Evolutionary conservation across 176 grass and related monocot genomes (phyloP).

Genomic region (Paspalum notatum): DNA sequence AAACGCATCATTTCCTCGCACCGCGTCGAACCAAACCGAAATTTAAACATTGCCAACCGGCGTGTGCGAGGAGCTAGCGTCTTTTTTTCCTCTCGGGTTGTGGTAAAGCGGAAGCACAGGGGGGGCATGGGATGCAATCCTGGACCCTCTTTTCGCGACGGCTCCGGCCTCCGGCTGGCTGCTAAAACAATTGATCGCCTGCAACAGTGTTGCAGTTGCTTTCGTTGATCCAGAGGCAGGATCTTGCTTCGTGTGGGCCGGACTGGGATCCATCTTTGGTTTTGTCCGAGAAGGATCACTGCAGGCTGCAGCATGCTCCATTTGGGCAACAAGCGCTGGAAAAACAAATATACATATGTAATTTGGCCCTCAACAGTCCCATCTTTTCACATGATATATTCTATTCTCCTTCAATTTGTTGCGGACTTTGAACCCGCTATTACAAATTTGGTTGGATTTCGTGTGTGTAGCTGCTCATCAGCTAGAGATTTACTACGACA

Average conservation of each 20-base stretch:
- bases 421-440: not conserved
- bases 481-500: not conserved
- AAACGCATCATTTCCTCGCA: conserved; percentile 30
- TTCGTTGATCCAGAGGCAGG: conserved; percentile 61
- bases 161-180: not conserved
- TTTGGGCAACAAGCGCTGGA: not conserved
- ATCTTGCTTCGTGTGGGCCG: conserved; percentile 48
- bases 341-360: not conserved
- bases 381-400: conserved; percentile 43
- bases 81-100: conserved; percentile 45
- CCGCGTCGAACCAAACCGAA: conserved; percentile 24
- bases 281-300: conserved; percentile 42
- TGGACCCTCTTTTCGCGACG: conserved; percentile 31
- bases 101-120: conserved; percentile 43
- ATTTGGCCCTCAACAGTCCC: not conserved
- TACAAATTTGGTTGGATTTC: not conserved
- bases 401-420: not conserved
- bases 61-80: not conserved
- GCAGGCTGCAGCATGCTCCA: not conserved
- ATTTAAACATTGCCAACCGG: conserved; percentile 1
- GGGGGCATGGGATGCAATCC: conserved; percentile 23
- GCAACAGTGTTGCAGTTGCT: conserved; percentile 37
- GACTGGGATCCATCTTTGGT: conserved; percentile 46
- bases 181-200: conserved; percentile 42
- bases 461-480: not conserved